Evolutionary conservation across 2,329 filamentous ascomycete species (phyloP), one percentile per base, ranked within the genome.

Genomic region (Penicillium italicum): DNA sequence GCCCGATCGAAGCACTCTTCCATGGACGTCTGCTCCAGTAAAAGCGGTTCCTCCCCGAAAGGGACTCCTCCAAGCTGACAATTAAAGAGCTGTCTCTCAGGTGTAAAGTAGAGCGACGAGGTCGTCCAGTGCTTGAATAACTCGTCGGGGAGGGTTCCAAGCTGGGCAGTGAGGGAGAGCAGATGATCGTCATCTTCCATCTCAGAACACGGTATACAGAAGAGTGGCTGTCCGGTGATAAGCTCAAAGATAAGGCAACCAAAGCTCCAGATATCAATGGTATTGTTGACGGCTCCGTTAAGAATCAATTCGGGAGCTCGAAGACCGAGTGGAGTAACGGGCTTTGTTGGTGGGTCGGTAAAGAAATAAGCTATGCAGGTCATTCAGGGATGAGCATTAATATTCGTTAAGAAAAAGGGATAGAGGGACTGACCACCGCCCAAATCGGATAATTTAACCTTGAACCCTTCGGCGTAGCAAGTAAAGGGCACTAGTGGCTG

Each of bases 161-260:
- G 61, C 34, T 57, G 43, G 49, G 63, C 55, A 42, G 64, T 65
- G 14, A 70, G 57, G 50, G 64, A 64, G 50, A 63, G 56, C 55
- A 71, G 57, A 60, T 69, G 65, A 45, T 69, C 63, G 50, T 70
- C 66, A 56, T 71, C 64, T 63, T 59, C 50, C 57, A 55, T 36
- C 61, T 66, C 49, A 44, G 52, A 61, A n/a, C 42, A 58, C 54
- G 55, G 65, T 41, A 65, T 59, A 59, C 45, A 65, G 55, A 61
- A 62, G 37, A 64, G 59, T 51, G 50, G 67, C 55, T 30, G 56
- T 49, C 69, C 64, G 12, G 67, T 69, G 30, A 72, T 56, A 33
- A 71, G 59, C 57, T 71, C 69, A 55, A 66, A 71, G 30, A 71
- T 22, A n/a, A 72, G 58, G 43, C 69, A 72, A 55, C 60, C 58